Conservation (phyloP, 345 rosid species). For the Cardamine chenopodiifolia region DNA sequence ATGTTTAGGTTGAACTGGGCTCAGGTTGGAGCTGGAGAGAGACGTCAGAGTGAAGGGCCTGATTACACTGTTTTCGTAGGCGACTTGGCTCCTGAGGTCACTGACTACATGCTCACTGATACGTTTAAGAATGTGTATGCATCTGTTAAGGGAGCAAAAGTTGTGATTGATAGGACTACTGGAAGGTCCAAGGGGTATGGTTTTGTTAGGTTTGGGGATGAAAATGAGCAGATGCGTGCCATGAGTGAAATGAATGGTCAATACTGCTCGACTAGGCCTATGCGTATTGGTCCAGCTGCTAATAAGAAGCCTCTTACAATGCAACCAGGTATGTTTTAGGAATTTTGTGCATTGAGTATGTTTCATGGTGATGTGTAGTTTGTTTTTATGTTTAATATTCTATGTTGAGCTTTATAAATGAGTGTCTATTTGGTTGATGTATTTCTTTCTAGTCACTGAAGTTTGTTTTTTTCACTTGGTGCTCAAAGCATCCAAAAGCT, state of each 20-base stretch:
- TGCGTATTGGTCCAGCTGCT: constrained; percentile 95
- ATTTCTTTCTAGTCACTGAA: constrained; percentile 9
- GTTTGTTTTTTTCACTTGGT: constrained; percentile 49
- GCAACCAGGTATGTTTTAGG: constrained; percentile 66
- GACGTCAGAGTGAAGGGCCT: constrained; percentile 74
- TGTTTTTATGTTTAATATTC: constrained; percentile 8
- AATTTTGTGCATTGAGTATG: not conserved
- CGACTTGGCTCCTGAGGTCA: constrained; percentile 89
- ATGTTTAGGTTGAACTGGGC: constrained; percentile 93
- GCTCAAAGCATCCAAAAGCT: constrained; percentile 49
- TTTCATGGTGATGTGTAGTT: not conserved
- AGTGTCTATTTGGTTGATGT: constrained; percentile 30
- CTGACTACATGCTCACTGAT: constrained; percentile 70
- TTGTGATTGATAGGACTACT: constrained; percentile 81
- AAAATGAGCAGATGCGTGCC: constrained; percentile 78
- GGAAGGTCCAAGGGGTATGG: constrained; percentile 98
- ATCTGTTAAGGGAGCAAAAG: constrained; percentile 90
- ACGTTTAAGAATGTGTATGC: constrained; percentile 62
- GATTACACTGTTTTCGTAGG: constrained; percentile 88
- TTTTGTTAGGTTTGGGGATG: constrained; percentile 88
- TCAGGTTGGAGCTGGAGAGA: constrained; percentile 83
- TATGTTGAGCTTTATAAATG: constrained; percentile 31
- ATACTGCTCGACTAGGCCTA: constrained; percentile 79
- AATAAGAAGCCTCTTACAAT: constrained; percentile 65
- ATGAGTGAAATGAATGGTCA: constrained; percentile 96